Percentiles rank a stretch among this genome's conserved stretches.
phyloP scores from a whole-genome alignment of 768 basidiomycete species.

The Tulasnella sp. region DNA sequence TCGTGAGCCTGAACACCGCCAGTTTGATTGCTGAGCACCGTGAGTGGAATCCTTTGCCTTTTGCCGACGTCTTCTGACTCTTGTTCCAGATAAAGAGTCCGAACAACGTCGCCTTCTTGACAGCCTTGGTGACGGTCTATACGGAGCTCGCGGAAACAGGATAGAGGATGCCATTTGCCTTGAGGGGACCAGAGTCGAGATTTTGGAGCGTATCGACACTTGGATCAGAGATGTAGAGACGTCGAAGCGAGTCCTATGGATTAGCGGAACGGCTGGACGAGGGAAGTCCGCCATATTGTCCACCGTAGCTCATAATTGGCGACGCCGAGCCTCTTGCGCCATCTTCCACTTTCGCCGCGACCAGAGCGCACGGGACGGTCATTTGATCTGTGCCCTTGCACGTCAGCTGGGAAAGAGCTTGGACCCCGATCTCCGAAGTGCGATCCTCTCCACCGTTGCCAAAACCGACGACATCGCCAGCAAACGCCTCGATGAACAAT shows the following conservation, averaged over 20 bases:
- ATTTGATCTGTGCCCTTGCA: background rate
- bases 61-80: background rate
- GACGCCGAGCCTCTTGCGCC: background rate
- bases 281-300: background rate
- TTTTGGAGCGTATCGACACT: background rate
- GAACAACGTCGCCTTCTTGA: background rate
- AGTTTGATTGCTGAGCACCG: background rate
- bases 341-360: background rate
- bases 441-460: background rate
- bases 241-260: background rate
- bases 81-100: background rate
- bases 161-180: background rate
- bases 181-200: background rate
- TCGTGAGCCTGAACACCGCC: background rate
- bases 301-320: background rate
- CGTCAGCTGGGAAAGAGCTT: background rate
- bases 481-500: background rate
- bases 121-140: background rate
- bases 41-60: background rate
- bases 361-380: background rate
- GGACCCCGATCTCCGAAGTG: background rate
- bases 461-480: background rate
- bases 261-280: background rate
- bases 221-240: background rate
- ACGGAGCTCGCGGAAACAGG: background rate